Evolutionary conservation across 2,329 filamentous ascomycete genomes (phyloP).

Genomic region (Penicillium olsonii): DNA sequence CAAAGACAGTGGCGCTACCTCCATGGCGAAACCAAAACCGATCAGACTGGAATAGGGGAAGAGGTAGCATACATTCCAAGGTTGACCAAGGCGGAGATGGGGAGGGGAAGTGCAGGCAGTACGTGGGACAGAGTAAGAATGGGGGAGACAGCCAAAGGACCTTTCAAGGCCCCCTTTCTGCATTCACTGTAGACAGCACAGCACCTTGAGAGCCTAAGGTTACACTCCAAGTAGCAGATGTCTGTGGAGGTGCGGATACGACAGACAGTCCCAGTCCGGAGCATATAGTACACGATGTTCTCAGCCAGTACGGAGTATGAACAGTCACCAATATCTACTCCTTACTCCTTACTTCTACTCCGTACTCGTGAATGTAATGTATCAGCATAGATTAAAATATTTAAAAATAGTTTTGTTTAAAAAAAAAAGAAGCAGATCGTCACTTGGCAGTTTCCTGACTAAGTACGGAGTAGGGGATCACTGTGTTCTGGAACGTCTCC

Average conservation of each 20-base stretch:
- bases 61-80: background rate
- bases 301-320: too few species aligned
- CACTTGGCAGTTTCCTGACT: conserved; percentile 10
- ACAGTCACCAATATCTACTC: too few species aligned
- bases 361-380: too few species aligned
- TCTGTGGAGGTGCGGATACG: too few species aligned
- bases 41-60: background rate
- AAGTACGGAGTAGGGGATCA: conserved; percentile 8
- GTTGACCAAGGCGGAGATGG: conserved; percentile 1
- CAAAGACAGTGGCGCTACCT: conserved; percentile 67
- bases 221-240: too few species aligned
- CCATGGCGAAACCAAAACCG: conserved; percentile 53
- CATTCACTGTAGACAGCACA: too few species aligned
- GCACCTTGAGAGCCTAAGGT: too few species aligned
- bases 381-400: background rate
- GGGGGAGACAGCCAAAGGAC: background rate
- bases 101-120: background rate
- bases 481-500: background rate
- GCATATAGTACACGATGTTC: too few species aligned
- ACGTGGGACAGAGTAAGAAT: background rate
- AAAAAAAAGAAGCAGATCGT: background rate
- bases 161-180: background rate
- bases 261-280: too few species aligned
- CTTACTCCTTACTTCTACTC: too few species aligned
- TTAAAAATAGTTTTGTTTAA: background rate